Conservation (phyloP, 768 basidiomycete genomes). For the Psilocybe sp. region DNA sequence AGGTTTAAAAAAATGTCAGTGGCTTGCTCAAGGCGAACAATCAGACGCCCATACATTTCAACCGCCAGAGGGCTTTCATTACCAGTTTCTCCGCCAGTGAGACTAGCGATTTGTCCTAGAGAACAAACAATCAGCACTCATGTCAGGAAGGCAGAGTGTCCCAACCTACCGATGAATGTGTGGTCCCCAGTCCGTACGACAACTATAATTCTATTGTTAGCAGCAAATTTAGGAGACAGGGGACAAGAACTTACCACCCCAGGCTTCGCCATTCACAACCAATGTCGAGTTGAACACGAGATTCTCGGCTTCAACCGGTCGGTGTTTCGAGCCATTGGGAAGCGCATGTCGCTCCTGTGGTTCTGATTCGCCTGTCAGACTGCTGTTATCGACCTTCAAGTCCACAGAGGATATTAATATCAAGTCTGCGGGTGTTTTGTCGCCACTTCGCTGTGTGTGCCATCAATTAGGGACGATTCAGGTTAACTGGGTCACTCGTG, state of each 20-base stretch:
- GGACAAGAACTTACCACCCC: slow-evolving; percentile 46
- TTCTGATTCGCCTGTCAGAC: slow-evolving; percentile 69
- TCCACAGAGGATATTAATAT: slow-evolving; percentile 58
- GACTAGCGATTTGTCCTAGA: slow-evolving; percentile 62
- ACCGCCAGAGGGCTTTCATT: slow-evolving; percentile 63
- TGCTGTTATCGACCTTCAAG: slow-evolving; percentile 70
- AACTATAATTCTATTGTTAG: slow-evolving; percentile 29
- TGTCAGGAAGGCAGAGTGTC: neutral
- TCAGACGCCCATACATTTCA: slow-evolving; percentile 51
- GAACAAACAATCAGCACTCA: slow-evolving; percentile 5
- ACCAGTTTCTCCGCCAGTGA: slow-evolving; percentile 62
- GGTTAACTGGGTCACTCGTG: no score
- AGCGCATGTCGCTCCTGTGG: slow-evolving; percentile 57
- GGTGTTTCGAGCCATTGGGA: slow-evolving; percentile 40
- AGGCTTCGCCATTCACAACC: slow-evolving; percentile 69
- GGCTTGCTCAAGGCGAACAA: neutral
- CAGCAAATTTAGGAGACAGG: neutral
- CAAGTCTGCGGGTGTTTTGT: slow-evolving; percentile 71
- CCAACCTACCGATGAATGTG: slow-evolving; percentile 53
- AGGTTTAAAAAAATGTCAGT: slow-evolving; percentile 2
- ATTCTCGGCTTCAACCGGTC: slow-evolving; percentile 66
- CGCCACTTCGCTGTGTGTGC: slow-evolving; percentile 51
- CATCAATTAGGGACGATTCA: no score
- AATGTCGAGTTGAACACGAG: slow-evolving; percentile 73
- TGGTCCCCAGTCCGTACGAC: slow-evolving; percentile 67